These are phyloP conservation scores for Lippia alba DNA, from an alignment of 305 asterid genomes.

Conservation along the genomic window DNA sequence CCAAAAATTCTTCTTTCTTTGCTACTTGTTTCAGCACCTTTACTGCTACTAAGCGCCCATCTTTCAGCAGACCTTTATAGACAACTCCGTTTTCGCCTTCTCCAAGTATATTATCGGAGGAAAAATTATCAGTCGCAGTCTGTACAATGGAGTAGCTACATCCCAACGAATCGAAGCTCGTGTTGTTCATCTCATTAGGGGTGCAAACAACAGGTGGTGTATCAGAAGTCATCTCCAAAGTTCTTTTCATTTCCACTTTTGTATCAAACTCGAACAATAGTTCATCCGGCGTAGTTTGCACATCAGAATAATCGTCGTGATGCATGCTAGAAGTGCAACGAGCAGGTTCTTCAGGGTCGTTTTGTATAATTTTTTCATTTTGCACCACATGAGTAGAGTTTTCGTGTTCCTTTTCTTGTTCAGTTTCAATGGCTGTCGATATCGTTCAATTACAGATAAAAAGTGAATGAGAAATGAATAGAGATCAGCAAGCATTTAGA, in stretches of 20 bases:
- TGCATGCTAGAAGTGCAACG: constrained; percentile 22
- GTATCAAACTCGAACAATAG: background rate
- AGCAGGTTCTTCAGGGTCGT: constrained; percentile 28
- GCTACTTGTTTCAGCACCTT: constrained; percentile 62
- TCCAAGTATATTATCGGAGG: constrained; percentile 60
- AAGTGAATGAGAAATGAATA: no score
- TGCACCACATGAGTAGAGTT: constrained; percentile 38
- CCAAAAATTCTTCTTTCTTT: constrained; percentile 50
- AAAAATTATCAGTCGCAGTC: constrained; percentile 67
- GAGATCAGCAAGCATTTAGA: no score
- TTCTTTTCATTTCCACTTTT: constrained; percentile 36
- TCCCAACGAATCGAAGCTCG: constrained; percentile 50
- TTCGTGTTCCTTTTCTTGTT: constrained; percentile 27
- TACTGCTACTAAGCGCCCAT: constrained; percentile 65
- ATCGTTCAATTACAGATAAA: background rate
- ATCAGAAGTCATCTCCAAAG: constrained; percentile 19
- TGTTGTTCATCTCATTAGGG: constrained; percentile 47
- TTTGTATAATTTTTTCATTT: constrained; percentile 32
- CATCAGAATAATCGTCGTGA: background rate
- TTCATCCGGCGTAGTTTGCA: no score
- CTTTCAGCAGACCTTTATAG: constrained; percentile 63
- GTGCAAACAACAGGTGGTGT: constrained; percentile 30
- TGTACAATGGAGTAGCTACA: constrained; percentile 59
- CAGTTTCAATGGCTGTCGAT: constrained; percentile 18
- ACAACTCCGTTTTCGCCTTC: constrained; percentile 75